Conservation (phyloP, 176 grass and related monocot genomes). For the Miscanthus lutarioriparius region DNA sequence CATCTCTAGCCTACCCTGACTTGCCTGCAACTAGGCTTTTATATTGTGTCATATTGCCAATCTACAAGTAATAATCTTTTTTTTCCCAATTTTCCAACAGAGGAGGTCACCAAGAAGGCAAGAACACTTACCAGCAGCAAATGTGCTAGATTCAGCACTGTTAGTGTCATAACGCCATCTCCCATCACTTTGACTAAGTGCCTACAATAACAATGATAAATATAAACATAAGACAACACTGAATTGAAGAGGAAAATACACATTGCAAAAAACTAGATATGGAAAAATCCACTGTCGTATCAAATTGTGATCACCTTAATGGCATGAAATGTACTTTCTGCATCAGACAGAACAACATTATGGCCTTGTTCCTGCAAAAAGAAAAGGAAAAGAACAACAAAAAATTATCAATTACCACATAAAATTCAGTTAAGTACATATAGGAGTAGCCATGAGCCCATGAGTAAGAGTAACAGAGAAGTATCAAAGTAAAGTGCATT, state of each 20-base stretch:
- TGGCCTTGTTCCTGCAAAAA: constrained; percentile 68
- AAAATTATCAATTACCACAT: background rate
- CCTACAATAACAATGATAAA: constrained; percentile 47
- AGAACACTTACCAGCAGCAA: constrained; percentile 73
- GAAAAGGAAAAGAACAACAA: background rate
- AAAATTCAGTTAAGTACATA: background rate
- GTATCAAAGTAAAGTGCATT: background rate
- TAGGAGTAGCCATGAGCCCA: background rate
- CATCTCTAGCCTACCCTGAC: background rate
- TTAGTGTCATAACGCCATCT: constrained; percentile 93
- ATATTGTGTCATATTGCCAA: background rate
- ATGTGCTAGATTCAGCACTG: constrained; percentile 90
- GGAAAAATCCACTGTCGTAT: background rate
- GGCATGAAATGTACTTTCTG: constrained; percentile 76
- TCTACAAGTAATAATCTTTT: background rate
- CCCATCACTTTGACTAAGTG: constrained; percentile 91
- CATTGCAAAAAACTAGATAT: background rate
- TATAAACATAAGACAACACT: constrained; percentile 10
- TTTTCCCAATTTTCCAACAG: background rate
- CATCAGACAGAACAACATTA: constrained; percentile 56
- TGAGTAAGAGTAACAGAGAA: background rate
- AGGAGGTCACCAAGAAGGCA: background rate
- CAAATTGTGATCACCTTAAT: constrained; percentile 64
- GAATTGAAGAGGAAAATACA: constrained; percentile 5
- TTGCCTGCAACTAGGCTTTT: background rate